These are phyloP conservation scores for Monosporascus cannonballus DNA, from an alignment of 2,329 filamentous ascomycete species.

Conservation along the genomic window DNA sequence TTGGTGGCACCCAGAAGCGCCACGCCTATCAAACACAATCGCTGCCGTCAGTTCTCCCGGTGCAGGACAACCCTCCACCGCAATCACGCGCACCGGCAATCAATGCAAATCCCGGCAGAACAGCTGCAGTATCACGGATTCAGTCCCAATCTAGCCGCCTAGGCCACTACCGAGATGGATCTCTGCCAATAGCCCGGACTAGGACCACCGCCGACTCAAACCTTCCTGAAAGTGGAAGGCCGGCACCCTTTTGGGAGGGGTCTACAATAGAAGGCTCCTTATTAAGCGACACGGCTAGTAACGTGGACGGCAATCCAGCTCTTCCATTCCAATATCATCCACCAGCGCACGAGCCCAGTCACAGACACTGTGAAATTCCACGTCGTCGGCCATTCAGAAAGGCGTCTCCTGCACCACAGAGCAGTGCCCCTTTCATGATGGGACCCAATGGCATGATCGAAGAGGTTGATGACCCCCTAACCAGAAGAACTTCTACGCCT, in stretches of 20 bases:
- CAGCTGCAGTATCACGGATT: constrained; percentile 15
- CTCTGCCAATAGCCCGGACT: constrained; percentile 14
- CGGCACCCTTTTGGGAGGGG: constrained; percentile 26
- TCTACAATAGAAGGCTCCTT: constrained; percentile 27
- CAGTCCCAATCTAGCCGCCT: constrained; percentile 12
- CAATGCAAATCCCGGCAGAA: constrained; percentile 22
- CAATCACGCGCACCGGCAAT: constrained; percentile 23
- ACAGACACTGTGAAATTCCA: constrained; percentile 18
- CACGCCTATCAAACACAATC: constrained; percentile 14
- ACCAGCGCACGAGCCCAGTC: constrained; percentile 4
- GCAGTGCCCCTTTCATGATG: constrained; percentile 21
- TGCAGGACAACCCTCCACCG: constrained; percentile 18
- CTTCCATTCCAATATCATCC: not conserved
- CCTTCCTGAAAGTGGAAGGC: constrained; percentile 9
- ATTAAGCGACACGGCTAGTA: constrained; percentile 28
- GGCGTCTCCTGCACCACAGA: constrained; percentile 10
- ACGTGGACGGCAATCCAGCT: constrained; percentile 18
- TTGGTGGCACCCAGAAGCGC: constrained; percentile 16
- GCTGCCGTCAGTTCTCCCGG: constrained; percentile 5
- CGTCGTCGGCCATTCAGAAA: constrained; percentile 18
- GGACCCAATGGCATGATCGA: constrained; percentile 23
- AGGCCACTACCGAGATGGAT: constrained; percentile 13
- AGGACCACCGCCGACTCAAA: constrained; percentile 3
- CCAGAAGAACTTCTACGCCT: constrained; percentile 25
- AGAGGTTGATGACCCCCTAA: constrained; percentile 15